Evolutionary conservation across 2,329 filamentous ascomycete genomes (phyloP).

Genomic region (Didymella glomerata): DNA sequence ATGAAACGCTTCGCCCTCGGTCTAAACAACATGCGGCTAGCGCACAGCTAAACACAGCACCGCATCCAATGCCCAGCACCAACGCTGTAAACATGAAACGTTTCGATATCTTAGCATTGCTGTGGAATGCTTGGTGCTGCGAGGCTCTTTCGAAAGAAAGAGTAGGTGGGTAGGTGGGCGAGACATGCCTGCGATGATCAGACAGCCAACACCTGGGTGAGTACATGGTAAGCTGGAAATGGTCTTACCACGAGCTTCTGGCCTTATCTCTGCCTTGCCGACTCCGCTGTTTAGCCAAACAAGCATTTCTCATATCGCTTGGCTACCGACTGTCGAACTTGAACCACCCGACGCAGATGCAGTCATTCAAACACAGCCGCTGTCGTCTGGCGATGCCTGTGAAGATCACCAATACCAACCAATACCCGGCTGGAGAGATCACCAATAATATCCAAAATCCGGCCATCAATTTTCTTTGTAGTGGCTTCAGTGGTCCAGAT

Average conservation of each 20-base stretch:
- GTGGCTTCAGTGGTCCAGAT: background rate
- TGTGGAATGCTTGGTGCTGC: background rate
- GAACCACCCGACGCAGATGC: background rate
- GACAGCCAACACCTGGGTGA: background rate
- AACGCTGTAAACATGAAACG: constrained; percentile 11
- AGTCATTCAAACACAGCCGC: background rate
- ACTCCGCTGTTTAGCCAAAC: background rate
- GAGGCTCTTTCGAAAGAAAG: too few species aligned
- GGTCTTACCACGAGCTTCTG: too few species aligned
- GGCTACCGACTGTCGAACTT: background rate
- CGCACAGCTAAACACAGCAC: background rate
- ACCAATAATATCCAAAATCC: background rate
- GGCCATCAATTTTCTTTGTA: too few species aligned
- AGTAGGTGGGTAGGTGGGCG: too few species aligned
- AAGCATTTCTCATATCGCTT: background rate
- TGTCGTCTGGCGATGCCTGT: background rate
- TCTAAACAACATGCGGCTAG: background rate
- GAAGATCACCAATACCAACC: background rate
- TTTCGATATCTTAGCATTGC: constrained; percentile 18
- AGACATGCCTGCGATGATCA: too few species aligned
- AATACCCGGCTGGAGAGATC: background rate
- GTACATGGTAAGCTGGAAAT: too few species aligned
- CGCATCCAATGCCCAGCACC: constrained; percentile 2
- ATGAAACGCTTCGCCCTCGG: constrained; percentile 14
- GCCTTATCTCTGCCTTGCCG: background rate